A percentile compares a stretch with the other conserved stretches of the same genome.
Evolutionary conservation across 495 filamentous ascomycete genomes (phyloP).

Genomic region (Daldinia concentrica): DNA sequence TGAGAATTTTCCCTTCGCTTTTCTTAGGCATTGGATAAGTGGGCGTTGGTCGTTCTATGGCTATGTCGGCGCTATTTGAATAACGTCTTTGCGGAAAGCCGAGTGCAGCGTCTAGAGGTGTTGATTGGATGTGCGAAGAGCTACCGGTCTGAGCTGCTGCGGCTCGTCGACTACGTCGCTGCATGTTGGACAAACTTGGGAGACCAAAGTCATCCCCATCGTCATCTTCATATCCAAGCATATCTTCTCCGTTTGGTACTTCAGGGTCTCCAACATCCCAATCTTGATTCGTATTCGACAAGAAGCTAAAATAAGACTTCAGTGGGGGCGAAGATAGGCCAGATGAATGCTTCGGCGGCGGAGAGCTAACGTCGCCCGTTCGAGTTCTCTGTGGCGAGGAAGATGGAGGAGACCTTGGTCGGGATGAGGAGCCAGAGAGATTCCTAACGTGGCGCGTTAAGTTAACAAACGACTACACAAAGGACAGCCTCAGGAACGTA

Average conservation of each 20-base stretch:
- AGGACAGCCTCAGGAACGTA: conserved; percentile 46
- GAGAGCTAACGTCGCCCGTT: conserved; percentile 60
- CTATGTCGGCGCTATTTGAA: conserved; percentile 88
- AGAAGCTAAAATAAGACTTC: conserved; percentile 77
- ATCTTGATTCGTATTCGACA: conserved; percentile 76
- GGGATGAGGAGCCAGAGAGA: conserved; percentile 55
- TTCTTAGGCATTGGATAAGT: conserved; percentile 88
- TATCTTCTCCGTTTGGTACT: conserved; percentile 66
- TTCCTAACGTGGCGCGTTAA: conserved; percentile 49
- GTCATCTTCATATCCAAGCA: conserved; percentile 78
- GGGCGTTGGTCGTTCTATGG: conserved; percentile 86
- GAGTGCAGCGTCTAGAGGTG: conserved; percentile 49
- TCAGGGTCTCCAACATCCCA: conserved; percentile 71
- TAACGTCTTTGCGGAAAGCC: conserved; percentile 52
- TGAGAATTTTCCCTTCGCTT: conserved; percentile 90
- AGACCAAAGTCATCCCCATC: conserved; percentile 96
- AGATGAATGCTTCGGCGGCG: conserved; percentile 63
- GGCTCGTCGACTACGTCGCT: conserved; percentile 69
- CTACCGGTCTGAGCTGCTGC: conserved; percentile 50
- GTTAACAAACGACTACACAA: conserved; percentile 22
- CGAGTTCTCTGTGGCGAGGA: conserved; percentile 48
- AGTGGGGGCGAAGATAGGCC: conserved; percentile 68
- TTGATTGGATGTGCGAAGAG: conserved; percentile 38
- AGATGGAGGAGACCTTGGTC: conserved; percentile 62
- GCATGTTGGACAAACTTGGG: conserved; percentile 88